phyloP scores from a whole-genome alignment of 2,329 filamentous ascomycete species.

The Fusarium brevicatenulatum region DNA sequence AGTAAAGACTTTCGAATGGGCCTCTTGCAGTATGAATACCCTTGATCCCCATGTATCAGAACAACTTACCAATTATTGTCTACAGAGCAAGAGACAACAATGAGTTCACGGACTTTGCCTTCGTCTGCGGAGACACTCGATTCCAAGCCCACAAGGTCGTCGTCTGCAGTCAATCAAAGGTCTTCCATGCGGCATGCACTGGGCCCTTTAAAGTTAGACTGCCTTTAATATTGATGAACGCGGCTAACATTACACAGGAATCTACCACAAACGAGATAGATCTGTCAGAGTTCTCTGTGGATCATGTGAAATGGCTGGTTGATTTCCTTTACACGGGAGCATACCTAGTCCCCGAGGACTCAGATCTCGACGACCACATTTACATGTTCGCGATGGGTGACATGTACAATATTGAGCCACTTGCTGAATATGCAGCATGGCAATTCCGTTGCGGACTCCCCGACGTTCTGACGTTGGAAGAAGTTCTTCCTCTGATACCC shows the following conservation, averaged over 20 bases:
- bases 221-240: no score
- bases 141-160: not conserved
- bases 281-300: not conserved
- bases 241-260: not conserved
- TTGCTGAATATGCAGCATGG: not conserved
- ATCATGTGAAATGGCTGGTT: not conserved
- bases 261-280: not conserved
- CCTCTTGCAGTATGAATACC: not conserved
- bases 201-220: not conserved
- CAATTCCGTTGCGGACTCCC: not conserved
- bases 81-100: not conserved
- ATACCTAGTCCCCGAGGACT: not conserved
- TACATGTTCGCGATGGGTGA: slow-evolving; percentile 9
- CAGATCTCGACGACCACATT: not conserved
- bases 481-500: not conserved
- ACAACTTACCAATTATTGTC: not conserved
- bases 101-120: not conserved
- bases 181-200: not conserved
- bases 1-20: not conserved
- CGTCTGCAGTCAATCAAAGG: not conserved
- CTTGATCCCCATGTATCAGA: not conserved
- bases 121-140: not conserved
- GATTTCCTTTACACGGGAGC: slow-evolving; percentile 10
- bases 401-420: not conserved
- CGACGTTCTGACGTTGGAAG: rapidly evolving